These are phyloP conservation scores for Angomonas deanei DNA, from an alignment of 208 protist species.

Conservation along the genomic window DNA sequence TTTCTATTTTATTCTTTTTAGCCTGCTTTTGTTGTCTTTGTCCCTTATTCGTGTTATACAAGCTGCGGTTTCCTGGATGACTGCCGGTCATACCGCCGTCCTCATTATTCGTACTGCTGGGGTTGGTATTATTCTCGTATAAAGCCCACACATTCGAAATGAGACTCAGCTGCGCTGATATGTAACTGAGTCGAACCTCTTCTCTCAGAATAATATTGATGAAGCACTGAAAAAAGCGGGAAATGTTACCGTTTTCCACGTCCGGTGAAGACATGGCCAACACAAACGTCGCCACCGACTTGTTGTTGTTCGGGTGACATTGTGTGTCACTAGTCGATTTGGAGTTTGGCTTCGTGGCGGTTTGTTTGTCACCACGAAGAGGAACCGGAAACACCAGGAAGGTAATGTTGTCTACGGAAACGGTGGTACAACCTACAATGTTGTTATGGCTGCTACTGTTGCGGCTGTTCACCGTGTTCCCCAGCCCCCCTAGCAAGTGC, in stretches of 20 bases:
- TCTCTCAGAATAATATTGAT: conserved; percentile 78
- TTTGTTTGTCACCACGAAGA: not conserved
- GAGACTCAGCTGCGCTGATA: conserved; percentile 34
- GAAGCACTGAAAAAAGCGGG: conserved; percentile 76
- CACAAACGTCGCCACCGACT: conserved; percentile 40
- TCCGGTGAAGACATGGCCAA: conserved; percentile 68
- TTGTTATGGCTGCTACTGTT: too few relatives aligned
- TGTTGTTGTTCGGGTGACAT: not conserved
- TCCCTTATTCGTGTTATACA: too few relatives aligned
- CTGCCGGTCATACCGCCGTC: too few relatives aligned
- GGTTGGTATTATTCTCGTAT: not conserved
- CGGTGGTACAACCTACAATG: not conserved
- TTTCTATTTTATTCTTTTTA: too few relatives aligned
- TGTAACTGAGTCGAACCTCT: conserved; percentile 51
- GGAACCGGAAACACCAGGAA: conserved; percentile 61
- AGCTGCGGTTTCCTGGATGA: too few relatives aligned
- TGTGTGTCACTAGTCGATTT: not conserved
- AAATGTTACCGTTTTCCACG: conserved; percentile 43
- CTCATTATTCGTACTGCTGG: not conserved
- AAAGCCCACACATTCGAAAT: not conserved
- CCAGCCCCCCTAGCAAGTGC: conserved; percentile 13
- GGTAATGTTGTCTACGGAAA: conserved; percentile 35
- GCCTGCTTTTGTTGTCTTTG: too few relatives aligned
- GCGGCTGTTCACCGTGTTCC: not conserved
- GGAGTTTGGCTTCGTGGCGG: not conserved